These are phyloP conservation scores for Neopestalotiopsis sp. DNA, from an alignment of 2,329 filamentous ascomycete genomes.

Conservation along the genomic window DNA sequence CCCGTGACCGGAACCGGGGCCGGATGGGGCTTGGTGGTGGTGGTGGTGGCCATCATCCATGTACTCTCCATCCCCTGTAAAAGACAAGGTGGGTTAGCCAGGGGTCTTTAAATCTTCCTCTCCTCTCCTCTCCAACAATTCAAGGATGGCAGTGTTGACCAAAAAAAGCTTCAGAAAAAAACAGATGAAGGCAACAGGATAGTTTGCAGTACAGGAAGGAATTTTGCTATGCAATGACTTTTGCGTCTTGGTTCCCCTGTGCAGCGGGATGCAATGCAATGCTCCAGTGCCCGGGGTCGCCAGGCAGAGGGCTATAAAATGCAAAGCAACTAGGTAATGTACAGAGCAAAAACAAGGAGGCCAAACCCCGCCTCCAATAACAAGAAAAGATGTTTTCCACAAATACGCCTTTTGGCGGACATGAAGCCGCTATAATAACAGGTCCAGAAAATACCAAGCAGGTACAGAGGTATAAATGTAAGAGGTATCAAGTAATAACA, in stretches of 20 bases:
- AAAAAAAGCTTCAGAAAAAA: background rate
- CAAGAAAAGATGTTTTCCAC: slow-evolving; percentile 34
- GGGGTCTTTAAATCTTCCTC: background rate
- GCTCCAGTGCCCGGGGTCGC: slow-evolving; percentile 39
- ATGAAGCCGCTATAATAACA: slow-evolving; percentile 41
- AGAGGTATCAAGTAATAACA: slow-evolving; percentile 44
- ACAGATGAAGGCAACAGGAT: slow-evolving; percentile 27
- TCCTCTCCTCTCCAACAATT: background rate
- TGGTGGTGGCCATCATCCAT: slow-evolving; percentile 70
- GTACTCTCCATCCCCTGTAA: slow-evolving; percentile 66
- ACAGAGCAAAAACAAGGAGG: slow-evolving; percentile 55
- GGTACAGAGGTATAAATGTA: slow-evolving; percentile 37
- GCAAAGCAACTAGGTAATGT: slow-evolving; percentile 59
- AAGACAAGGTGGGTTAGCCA: slow-evolving; percentile 38
- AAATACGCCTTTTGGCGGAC: slow-evolving; percentile 41
- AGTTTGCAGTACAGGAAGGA: slow-evolving; percentile 33
- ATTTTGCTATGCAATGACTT: slow-evolving; percentile 38
- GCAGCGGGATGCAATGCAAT: slow-evolving; percentile 42
- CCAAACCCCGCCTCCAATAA: slow-evolving; percentile 29
- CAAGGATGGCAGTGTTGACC: background rate
- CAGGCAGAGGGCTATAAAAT: slow-evolving; percentile 38
- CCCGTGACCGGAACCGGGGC: slow-evolving; percentile 49
- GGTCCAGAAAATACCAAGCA: slow-evolving; percentile 37
- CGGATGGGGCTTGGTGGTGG: slow-evolving; percentile 66
- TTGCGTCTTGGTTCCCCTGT: slow-evolving; percentile 42